Percentiles rank a stretch among this genome's conserved stretches.
Evolutionary conservation across 2,329 filamentous ascomycete species (phyloP).

Genomic region (Albifimbria verrucaria): DNA sequence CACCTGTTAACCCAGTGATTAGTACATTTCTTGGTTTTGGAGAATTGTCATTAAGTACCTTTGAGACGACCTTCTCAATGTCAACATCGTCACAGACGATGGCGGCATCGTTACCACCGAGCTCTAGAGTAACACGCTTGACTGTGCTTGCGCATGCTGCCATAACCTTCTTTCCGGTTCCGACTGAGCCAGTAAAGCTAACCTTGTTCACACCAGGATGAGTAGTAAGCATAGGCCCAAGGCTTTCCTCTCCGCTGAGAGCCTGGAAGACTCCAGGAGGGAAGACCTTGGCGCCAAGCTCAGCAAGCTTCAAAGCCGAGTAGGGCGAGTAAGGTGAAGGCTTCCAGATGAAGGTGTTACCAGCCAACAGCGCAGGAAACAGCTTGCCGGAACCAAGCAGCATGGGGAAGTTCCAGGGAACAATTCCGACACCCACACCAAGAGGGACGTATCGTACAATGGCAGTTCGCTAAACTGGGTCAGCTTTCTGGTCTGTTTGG

Average conservation of each 20-base stretch:
- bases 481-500: not conserved
- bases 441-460: slow-evolving; percentile 26
- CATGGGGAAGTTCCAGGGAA: slow-evolving; percentile 54
- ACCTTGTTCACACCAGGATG: slow-evolving; percentile 60
- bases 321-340: slow-evolving; percentile 58
- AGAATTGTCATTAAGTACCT: slow-evolving; percentile 30
- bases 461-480: slow-evolving; percentile 15
- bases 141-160: slow-evolving; percentile 48
- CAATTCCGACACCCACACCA: slow-evolving; percentile 37
- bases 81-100: slow-evolving; percentile 58
- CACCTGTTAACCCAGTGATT: slow-evolving; percentile 17
- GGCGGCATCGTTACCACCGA: slow-evolving; percentile 59
- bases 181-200: slow-evolving; percentile 59
- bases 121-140: slow-evolving; percentile 59
- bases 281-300: slow-evolving; percentile 54
- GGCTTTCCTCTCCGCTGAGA: slow-evolving; percentile 56
- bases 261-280: slow-evolving; percentile 61
- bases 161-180: slow-evolving; percentile 60
- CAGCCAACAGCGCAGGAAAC: slow-evolving; percentile 52
- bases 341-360: slow-evolving; percentile 54
- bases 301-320: slow-evolving; percentile 53
- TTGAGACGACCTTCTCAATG: slow-evolving; percentile 24
- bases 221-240: slow-evolving; percentile 54
- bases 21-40: not conserved
- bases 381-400: slow-evolving; percentile 50